A percentile compares a stretch with the other conserved stretches of the same genome.
Evolutionary conservation across 75 land plant species (phyloP).

Genomic region (Azolla pinnata): DNA sequence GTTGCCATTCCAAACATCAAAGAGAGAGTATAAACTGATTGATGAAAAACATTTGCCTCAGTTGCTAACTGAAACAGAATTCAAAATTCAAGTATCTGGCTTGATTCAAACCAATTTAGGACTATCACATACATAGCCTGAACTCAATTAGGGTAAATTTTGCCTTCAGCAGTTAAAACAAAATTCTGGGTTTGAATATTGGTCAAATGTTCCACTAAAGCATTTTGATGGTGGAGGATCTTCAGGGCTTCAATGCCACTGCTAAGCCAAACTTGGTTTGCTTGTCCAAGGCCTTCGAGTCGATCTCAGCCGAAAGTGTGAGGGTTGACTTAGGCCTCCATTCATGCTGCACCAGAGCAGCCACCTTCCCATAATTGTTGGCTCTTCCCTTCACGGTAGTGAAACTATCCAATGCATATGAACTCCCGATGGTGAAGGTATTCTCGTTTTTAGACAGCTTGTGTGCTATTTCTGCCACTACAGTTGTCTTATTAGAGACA

Average conservation of each 20-base stretch:
- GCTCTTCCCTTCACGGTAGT: constrained; percentile 34
- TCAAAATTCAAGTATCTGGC: too few species aligned
- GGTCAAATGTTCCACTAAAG: neutral
- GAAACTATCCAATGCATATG: constrained; percentile 31
- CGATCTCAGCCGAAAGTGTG: constrained; percentile 39
- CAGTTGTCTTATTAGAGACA: constrained; percentile 28
- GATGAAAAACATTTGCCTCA: too few species aligned
- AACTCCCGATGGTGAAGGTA: constrained; percentile 36
- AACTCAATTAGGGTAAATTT: too few species aligned
- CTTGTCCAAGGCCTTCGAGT: constrained; percentile 36
- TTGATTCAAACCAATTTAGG: too few species aligned
- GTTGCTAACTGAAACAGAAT: too few species aligned
- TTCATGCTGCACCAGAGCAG: constrained; percentile 40
- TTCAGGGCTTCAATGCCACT: constrained; percentile 37
- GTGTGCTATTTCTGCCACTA: constrained; percentile 38
- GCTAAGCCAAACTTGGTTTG: constrained; percentile 39
- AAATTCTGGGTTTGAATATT: too few species aligned
- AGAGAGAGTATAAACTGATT: too few species aligned
- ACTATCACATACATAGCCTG: too few species aligned
- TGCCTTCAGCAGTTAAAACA: too few species aligned
- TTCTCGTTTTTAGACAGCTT: constrained; percentile 34
- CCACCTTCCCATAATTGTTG: constrained; percentile 38
- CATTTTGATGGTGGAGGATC: neutral
- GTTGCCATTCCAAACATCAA: too few species aligned
- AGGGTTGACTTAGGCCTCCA: constrained; percentile 43